phyloP scores from a whole-genome alignment of 352 stramenopile genomes.

The Achlya hypogyna region DNA sequence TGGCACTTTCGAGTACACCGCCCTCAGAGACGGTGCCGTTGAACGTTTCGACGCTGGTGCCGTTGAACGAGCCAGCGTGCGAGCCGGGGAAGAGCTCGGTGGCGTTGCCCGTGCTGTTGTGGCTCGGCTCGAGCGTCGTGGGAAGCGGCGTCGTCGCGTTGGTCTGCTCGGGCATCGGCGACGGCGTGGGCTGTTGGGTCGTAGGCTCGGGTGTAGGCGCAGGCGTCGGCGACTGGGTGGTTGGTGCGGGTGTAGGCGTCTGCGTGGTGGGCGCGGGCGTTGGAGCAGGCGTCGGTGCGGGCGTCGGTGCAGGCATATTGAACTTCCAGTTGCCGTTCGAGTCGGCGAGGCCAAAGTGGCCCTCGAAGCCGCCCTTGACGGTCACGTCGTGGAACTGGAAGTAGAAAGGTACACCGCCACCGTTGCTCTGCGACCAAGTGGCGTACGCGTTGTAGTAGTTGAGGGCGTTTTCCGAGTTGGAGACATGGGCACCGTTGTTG shows the following conservation, averaged over 20 bases:
- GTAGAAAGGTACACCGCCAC: slow-evolving; percentile 19
- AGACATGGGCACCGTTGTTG: slow-evolving; percentile 24
- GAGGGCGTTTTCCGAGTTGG: slow-evolving; percentile 15
- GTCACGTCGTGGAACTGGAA: slow-evolving; percentile 19
- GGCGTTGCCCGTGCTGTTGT: slow-evolving; percentile 1
- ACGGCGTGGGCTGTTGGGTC: neutral
- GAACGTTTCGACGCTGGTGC: neutral
- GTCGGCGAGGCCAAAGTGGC: slow-evolving; percentile 40
- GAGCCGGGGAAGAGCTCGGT: neutral
- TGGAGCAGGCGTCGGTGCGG: neutral
- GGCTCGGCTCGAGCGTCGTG: slow-evolving; percentile 1
- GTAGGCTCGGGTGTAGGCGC: neutral
- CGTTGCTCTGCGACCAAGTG: slow-evolving; percentile 13
- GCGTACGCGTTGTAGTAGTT: slow-evolving; percentile 16
- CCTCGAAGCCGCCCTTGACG: slow-evolving; percentile 38
- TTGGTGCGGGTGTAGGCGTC: neutral
- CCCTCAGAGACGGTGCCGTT: neutral
- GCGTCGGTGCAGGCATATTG: slow-evolving; percentile 5
- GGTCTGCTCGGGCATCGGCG: neutral
- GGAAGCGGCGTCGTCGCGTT: neutral
- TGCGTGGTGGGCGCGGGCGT: neutral
- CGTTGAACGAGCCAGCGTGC: neutral
- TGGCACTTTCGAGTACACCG: neutral
- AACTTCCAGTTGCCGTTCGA: slow-evolving; percentile 19
- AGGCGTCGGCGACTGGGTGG: neutral